Percentiles rank a stretch among this genome's conserved stretches.
Conservation (phyloP, 2,329 filamentous ascomycete genomes). For the Triangularia setosa region DNA sequence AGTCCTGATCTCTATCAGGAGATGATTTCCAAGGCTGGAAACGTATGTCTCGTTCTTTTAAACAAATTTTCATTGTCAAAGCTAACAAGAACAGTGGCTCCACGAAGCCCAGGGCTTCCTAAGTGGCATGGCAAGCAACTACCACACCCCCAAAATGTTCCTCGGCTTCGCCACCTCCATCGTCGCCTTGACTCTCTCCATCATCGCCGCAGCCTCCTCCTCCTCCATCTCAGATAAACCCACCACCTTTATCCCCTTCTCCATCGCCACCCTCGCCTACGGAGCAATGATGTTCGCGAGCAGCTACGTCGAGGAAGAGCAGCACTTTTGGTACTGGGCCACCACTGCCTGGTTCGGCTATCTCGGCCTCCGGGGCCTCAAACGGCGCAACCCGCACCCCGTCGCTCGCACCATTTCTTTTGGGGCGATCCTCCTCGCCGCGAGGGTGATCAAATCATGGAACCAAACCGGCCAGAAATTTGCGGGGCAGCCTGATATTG, state of each 20-base stretch:
- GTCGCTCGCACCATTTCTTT: conserved; percentile 28
- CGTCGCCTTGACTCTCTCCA: conserved; percentile 38
- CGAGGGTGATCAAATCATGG: conserved; percentile 73
- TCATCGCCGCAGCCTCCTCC: conserved; percentile 34
- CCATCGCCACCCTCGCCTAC: conserved; percentile 58
- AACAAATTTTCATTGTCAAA: too few relatives aligned
- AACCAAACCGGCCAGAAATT: conserved; percentile 98
- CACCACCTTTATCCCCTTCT: conserved; percentile 41
- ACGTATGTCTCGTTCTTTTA: conserved; percentile 30
- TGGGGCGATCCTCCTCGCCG: conserved; percentile 52
- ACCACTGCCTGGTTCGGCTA: conserved; percentile 65
- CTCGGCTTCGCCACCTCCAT: conserved; percentile 41
- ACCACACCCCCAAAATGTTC: conserved; percentile 64
- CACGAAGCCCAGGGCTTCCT: conserved; percentile 71
- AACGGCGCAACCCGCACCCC: conserved; percentile 30
- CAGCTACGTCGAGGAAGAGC: conserved; percentile 97
- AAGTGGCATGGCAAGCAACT: conserved; percentile 89
- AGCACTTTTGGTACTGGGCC: conserved; percentile 97
- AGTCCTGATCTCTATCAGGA: conserved; percentile 9
- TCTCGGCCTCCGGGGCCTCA: conserved; percentile 46
- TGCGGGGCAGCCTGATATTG: conserved; percentile 84
- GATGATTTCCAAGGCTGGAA: conserved; percentile 43
- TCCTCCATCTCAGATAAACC: conserved; percentile 22
- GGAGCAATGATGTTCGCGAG: conserved; percentile 94
- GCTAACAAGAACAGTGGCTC: conserved; percentile 53